phyloP scores from a whole-genome alignment of 2,329 filamentous ascomycete species.

The Sordariomycetes sp. region DNA sequence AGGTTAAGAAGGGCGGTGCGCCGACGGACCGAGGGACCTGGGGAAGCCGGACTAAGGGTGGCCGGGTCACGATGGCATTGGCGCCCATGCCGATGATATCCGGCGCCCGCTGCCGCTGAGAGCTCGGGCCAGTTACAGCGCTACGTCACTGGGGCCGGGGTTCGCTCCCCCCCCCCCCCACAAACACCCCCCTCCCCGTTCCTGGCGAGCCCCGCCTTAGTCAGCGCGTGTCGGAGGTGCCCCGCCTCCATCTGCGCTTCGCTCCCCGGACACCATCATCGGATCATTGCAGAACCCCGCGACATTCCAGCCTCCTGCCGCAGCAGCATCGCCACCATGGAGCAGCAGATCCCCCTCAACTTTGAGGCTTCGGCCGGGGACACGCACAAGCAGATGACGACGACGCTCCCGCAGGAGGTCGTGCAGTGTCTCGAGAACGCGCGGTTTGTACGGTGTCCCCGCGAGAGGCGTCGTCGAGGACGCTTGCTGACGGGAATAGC shows the following conservation, averaged over 20 bases:
- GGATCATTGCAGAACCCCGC: neutral
- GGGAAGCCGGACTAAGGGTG: neutral
- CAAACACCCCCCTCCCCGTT: neutral
- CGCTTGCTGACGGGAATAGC: slow-evolving; percentile 34
- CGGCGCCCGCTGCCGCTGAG: neutral
- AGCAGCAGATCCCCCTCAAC: slow-evolving; percentile 58
- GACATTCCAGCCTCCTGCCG: neutral
- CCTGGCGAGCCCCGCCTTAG: slow-evolving; percentile 3
- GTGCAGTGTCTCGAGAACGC: slow-evolving; percentile 87
- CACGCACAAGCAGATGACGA: slow-evolving; percentile 56
- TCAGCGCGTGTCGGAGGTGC: neutral
- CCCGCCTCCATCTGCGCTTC: neutral
- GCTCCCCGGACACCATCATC: neutral
- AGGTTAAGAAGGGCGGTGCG: neutral
- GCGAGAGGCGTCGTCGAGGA: neutral
- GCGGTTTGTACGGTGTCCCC: slow-evolving; percentile 55
- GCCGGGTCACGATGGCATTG: slow-evolving; percentile 1
- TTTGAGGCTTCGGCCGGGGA: slow-evolving; percentile 64
- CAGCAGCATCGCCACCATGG: slow-evolving; percentile 11
- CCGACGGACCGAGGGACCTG: neutral
- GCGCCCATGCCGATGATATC: slow-evolving; percentile 2
- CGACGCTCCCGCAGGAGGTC: slow-evolving; percentile 68
- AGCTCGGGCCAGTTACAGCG: neutral
- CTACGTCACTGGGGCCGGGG: neutral
- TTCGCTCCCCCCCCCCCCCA: neutral